Evolutionary conservation across 2,329 filamentous ascomycete species (phyloP), one percentile per base, ranked within the genome.

Genomic region (Graphiopsis chlorocephala): DNA sequence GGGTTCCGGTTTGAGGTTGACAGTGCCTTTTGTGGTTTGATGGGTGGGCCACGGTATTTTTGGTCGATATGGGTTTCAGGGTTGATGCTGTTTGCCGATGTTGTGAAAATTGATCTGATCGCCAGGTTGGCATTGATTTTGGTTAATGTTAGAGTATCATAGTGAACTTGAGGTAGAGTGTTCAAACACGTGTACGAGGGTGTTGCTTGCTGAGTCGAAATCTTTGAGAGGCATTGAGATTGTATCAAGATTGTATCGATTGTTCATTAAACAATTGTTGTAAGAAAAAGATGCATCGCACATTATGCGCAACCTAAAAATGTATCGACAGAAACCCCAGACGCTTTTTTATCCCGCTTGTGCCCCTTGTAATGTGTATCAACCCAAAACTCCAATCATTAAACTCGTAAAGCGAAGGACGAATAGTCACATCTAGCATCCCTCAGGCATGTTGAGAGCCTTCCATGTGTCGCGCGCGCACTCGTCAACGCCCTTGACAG

Each of bases 401-500:
- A 23, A 26, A 56, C 10, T 56, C 29, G 53, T 53, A 31, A 31
- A 20, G 28, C 14, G n/a, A 12, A 20, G 26, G 26, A 20, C 15
- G 12, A 15, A 17, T 8, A 17, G 14, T 17, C n/a, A 6, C 31
- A 26, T 42, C 23, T 58, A 38, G 61, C 62, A 58, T 26, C 35
- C 56, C 35, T 48, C 62, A 20, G 62, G 53, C 62, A 64, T 64
- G 45, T 60, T 61, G 26, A 68, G 56, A 11, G 67, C 67, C 65
- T 78, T 78, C 77, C 77, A 79, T 14, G 77, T 75, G 58, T 78
- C 76, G 12, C 68, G 65, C 8, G 77, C 74, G 64, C 77, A 79
- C 65, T 78, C 76, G 17, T 73, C 67, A 8, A 79, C 66, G 1
- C 72, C 71, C 65, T 76, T 76, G 59, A 75, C 72, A 17, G 78